These are phyloP conservation scores for Aspergillus ochraceoroseus DNA, from an alignment of 2,329 filamentous ascomycete genomes.

Conservation along the genomic window DNA sequence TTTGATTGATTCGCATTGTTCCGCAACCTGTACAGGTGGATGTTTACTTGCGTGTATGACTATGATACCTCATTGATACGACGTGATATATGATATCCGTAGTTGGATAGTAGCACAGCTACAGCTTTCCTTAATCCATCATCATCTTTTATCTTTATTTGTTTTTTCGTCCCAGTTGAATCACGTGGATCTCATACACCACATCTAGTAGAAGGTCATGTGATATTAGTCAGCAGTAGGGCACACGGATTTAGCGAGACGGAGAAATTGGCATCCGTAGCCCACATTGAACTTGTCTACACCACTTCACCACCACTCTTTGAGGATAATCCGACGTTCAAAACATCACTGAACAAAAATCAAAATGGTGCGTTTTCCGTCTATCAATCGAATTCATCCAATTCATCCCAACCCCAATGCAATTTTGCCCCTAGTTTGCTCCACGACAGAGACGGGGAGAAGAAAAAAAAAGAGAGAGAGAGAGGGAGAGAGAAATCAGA, in stretches of 20 bases:
- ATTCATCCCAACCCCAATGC: background rate
- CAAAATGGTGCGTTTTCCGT: conserved; percentile 44
- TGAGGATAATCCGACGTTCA: conserved; percentile 51
- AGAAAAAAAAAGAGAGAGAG: conserved; percentile 4
- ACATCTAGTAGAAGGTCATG: background rate
- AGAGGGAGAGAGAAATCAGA: too few species aligned
- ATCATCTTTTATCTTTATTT: background rate
- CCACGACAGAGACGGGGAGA: too few species aligned
- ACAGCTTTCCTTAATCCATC: background rate
- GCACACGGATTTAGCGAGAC: conserved; percentile 30
- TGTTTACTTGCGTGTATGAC: conserved; percentile 38
- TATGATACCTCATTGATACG: conserved; percentile 41
- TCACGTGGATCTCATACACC: conserved; percentile 1
- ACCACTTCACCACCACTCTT: conserved; percentile 44
- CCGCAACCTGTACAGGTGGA: conserved; percentile 31
- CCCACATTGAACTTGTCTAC: conserved; percentile 24
- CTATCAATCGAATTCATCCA: background rate
- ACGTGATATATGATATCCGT: conserved; percentile 23
- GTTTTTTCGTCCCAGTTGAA: background rate
- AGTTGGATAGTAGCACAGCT: conserved; percentile 15
- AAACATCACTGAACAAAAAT: conserved; percentile 29
- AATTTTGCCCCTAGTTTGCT: too few species aligned
- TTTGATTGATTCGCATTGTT: conserved; percentile 33
- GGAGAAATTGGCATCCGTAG: conserved; percentile 22
- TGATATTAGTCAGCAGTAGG: conserved; percentile 20